phyloP scores from a whole-genome alignment of 2,329 filamentous ascomycete genomes.

The Reticulascus tulasneorum region DNA sequence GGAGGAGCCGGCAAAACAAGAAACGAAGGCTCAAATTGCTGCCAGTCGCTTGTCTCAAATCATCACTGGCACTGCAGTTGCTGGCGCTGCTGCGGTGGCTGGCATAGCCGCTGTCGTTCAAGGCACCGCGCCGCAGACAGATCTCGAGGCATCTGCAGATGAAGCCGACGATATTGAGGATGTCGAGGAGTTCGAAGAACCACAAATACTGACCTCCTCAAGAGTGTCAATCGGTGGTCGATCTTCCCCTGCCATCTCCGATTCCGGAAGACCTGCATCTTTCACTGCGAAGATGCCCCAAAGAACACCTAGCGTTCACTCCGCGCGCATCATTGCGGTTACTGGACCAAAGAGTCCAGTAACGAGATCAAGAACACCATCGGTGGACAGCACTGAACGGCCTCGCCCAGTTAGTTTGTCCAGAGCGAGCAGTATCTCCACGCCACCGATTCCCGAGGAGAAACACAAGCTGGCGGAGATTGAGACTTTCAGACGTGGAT shows the following conservation, averaged over 20 bases:
- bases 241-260: slow-evolving; percentile 45
- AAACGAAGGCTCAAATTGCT: neutral
- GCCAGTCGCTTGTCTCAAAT: slow-evolving; percentile 9
- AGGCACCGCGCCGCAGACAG: neutral
- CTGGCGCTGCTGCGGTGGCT: slow-evolving; percentile 1
- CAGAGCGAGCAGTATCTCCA: slow-evolving; percentile 34
- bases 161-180: slow-evolving; percentile 47
- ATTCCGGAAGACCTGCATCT: slow-evolving; percentile 36
- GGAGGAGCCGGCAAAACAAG: slow-evolving; percentile 1
- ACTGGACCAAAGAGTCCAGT: slow-evolving; percentile 46
- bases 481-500: slow-evolving; percentile 11
- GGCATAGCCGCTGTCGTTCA: neutral
- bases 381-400: slow-evolving; percentile 41
- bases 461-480: slow-evolving; percentile 18
- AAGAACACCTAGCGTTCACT: slow-evolving; percentile 48
- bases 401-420: slow-evolving; percentile 36
- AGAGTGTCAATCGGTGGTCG: slow-evolving; percentile 52
- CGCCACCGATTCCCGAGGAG: slow-evolving; percentile 38
- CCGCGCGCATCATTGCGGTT: slow-evolving; percentile 56
- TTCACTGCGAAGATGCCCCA: slow-evolving; percentile 33
- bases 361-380: slow-evolving; percentile 43
- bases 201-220: slow-evolving; percentile 53
- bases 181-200: slow-evolving; percentile 52
- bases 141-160: slow-evolving; percentile 25
- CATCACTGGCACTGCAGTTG: slow-evolving; percentile 1